Evolutionary conservation across 345 rosid genomes (phyloP), one percentile per base, ranked within the genome.

Genomic region (Pistacia integerrima): DNA sequence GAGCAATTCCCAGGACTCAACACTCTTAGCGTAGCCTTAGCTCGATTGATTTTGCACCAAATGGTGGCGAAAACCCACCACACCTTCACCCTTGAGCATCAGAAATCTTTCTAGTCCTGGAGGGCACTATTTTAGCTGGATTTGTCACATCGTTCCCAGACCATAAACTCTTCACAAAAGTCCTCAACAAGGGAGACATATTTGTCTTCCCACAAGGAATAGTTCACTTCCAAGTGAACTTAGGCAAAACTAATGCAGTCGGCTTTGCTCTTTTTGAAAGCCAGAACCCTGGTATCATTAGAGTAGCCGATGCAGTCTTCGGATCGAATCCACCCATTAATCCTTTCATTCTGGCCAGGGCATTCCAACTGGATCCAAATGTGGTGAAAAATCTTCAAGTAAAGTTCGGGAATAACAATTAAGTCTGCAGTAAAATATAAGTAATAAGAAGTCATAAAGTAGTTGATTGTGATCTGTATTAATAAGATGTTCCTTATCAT

Each of bases 21-120:
- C 70, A 84, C 85, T 22, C 64, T 81, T 1, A 78, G 81, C 20
- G 67, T 79, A 1, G 79, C 85, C 18, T 3, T 76, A 41, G 87
- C 11, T 58, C 75, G 84, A 8, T 79, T 13, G 84, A 84, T 72
- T 79, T 18, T 2, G 81, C 73, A 3, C 81, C 81, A 0, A 5
- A 78, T 2, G 77, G 81, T 12, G 84, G 87, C 12, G 56, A 65
- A 0, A 81, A 76, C 75, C 81, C 84, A 0, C 84, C 82, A 11
- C 87, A 81, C 69, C 73, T 49, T 9, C 87, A 81, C 69, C 84
- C 83, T 35, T 77, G 83, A 13, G 84, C 65, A 16, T 25, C 84
- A 0, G 77, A 76, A 60, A 9, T 84, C 46, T 44, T 81, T 10
- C 49, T 76, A 1, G 74, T 84, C 5, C 0, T 16, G 7, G 73